phyloP scores from a whole-genome alignment of 345 rosid species.

The Rhodomyrtus tomentosa region DNA sequence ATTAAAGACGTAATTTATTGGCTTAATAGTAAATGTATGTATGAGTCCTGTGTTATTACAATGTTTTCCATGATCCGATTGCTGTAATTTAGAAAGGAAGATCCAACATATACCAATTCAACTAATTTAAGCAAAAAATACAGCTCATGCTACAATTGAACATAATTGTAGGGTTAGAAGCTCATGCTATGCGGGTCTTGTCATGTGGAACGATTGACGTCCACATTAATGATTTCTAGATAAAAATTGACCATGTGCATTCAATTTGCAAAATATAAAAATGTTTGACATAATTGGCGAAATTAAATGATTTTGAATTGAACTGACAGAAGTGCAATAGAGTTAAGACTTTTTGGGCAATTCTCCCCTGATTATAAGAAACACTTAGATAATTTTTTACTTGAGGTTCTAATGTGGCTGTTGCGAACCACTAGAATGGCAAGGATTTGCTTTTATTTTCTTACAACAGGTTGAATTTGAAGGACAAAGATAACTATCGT shows the following conservation, averaged over 20 bases:
- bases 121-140: neutral
- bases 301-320: no score
- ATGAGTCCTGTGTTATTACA: neutral
- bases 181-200: no score
- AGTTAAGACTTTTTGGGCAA: no score
- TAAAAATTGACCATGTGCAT: no score
- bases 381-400: neutral
- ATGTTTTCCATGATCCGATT: neutral
- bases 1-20: neutral
- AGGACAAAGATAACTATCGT: neutral
- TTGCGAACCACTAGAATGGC: neutral
- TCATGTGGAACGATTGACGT: no score
- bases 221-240: no score
- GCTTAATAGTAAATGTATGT: neutral
- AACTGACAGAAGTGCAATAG: no score
- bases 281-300: no score
- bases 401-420: neutral
- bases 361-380: neutral
- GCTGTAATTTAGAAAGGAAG: neutral
- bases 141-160: neutral
- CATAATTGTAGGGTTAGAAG: neutral
- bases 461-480: neutral
- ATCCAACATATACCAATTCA: neutral
- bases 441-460: neutral
- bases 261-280: no score